Base-by-base conservation (phyloP, 2,329 filamentous ascomycete species). In the Epichloe sylvatica region DNA sequence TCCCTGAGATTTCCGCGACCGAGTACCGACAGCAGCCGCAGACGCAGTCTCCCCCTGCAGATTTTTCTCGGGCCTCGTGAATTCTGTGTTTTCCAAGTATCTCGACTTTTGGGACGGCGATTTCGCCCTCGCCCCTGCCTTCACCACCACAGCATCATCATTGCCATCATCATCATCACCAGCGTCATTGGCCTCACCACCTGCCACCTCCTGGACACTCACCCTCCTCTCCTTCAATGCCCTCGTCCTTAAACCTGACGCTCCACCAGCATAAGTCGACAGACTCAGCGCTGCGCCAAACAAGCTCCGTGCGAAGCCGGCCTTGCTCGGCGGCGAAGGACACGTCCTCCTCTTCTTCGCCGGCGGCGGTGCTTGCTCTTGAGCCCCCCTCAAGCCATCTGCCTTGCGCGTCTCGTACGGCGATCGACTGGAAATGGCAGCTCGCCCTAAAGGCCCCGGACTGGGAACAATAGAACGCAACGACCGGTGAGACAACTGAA, bases 401-500 rank as follows among this genome's bases (percentile, higher is more conserved):
- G 57, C 52, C 49, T 54, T 57, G 50, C 64, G 61, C 19, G 52
- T 57, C 47, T 67, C 65, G 45, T 58, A 68, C 1, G 66, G 66
- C 1, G 65, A 67, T 15, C 60, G 57, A 4, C 53, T 54, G 3
- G 66, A 57, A 30, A 68, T 58, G 1, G 54, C 56, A 1, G 66
- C 64, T 34, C 66, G 57, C 3, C 66, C 66, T 2, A 64, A 60
- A 15, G 59, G 59, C 0, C 57, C 57, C 0, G 62, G 57, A 21
- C 56, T 62, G 7, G 60, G 57, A n/a, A 67, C 58, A 17, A 67
- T 57, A 3, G 57, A 49, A 58, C 46, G 80, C n/a, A 74, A 60
- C 23, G 70, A 67, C 21, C 69, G 64, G 42, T 74, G 70, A 15
- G 63, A 66, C 13, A 67, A 62, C 43, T 67, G 67, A 17, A 67